Evolutionary conservation across 176 grass and related monocot species (phyloP).

Genomic region (Juncus effusus): DNA sequence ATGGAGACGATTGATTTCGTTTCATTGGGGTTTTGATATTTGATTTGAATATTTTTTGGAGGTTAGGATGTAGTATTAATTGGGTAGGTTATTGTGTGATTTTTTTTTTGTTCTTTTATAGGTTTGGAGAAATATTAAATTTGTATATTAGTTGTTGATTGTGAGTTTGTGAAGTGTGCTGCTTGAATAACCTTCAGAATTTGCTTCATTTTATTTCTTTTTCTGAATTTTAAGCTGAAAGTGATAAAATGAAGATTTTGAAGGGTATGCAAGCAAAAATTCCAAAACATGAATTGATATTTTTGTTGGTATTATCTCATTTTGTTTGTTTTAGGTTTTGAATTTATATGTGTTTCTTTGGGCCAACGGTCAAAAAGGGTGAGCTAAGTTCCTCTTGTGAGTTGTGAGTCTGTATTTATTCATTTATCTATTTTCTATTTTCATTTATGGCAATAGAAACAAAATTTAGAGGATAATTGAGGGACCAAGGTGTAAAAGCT

Average conservation of each 20-base stretch:
- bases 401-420: neutral
- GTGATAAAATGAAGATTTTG: neutral
- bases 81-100: slow-evolving; percentile 9
- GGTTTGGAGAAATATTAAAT: slow-evolving; percentile 10
- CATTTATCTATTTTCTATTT: neutral
- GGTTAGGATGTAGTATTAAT: slow-evolving; percentile 11
- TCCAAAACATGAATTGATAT: neutral
- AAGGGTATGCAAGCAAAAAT: slow-evolving; percentile 17
- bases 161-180: slow-evolving; percentile 1
- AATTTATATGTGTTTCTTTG: neutral
- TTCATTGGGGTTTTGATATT: slow-evolving; percentile 1
- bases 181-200: neutral
- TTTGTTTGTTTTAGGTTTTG: slow-evolving; percentile 3
- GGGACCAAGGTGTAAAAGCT: neutral
- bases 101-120: slow-evolving; percentile 14
- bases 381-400: neutral
- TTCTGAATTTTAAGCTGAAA: neutral
- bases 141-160: slow-evolving; percentile 20
- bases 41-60: slow-evolving; percentile 1
- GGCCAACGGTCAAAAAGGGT: slow-evolving; percentile 23
- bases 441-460: slow-evolving; percentile 10
- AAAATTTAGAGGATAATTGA: slow-evolving; percentile 5
- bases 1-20: slow-evolving; percentile 36
- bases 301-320: neutral
- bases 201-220: neutral